Conservation (phyloP, 192 early-diverging fungal genomes). For the Backusella tuberculispora region DNA sequence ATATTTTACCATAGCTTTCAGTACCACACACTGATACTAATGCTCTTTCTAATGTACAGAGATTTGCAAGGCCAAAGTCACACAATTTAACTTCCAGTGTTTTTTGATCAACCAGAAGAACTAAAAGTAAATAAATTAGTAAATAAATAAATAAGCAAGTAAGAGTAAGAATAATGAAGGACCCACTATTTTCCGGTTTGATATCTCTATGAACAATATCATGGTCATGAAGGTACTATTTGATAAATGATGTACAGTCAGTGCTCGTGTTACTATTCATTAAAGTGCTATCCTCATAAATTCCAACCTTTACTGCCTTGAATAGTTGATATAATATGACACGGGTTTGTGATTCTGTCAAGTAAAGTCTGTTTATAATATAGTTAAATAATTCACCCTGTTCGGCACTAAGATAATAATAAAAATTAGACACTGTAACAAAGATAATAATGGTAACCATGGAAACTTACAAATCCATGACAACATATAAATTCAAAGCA, state of each 20-base stretch:
- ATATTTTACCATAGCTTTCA: constrained; percentile 64
- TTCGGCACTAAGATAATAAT: constrained; percentile 56
- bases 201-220: constrained; percentile 92
- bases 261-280: no score
- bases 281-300: background rate
- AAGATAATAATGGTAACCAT: no score
- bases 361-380: constrained; percentile 74
- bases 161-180: background rate
- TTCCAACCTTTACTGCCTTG: constrained; percentile 62
- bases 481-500: constrained; percentile 16
- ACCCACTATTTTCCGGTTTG: constrained; percentile 73
- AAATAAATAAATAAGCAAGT: background rate
- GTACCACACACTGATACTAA: constrained; percentile 80
- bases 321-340: constrained; percentile 82
- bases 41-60: constrained; percentile 6
- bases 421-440: background rate
- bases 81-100: constrained; percentile 78
- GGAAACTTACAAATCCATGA: constrained; percentile 24
- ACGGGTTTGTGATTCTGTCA: constrained; percentile 79
- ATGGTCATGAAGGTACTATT: constrained; percentile 77
- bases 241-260: no score
- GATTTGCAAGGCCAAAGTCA: constrained; percentile 91
- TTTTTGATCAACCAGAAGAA: constrained; percentile 52
- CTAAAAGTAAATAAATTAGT: constrained; percentile 13
- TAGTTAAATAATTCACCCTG: constrained; percentile 96